Base-by-base conservation (phyloP, 2,329 filamentous ascomycete genomes). In the Dothidotthia symphoricarpi region DNA sequence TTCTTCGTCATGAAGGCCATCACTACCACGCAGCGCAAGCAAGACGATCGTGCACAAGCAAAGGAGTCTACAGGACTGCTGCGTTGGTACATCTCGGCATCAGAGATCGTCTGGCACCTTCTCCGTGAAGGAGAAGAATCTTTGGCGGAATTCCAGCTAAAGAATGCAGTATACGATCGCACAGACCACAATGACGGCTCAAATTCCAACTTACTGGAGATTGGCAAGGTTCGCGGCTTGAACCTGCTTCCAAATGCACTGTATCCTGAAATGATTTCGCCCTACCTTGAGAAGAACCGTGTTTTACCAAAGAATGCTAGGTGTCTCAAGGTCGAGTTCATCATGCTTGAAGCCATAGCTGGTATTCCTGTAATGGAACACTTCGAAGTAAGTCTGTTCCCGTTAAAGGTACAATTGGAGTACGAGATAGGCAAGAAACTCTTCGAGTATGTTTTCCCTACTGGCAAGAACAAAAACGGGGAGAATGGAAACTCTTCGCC, bases 1-100 rank as follows among this genome's bases (percentile, higher is more conserved):
- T 99, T 98, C 75, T 98, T 98, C 71, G 86, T 98, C 74, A 97
- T 98, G 93, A 97, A 98, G 59, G 94, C 93, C 26, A 98, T 98
- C 63, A 98, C 93, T 1, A 94, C 89, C 3, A 94, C 91, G 4
- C 93, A 98, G 67, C 78, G 89, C 43, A 93, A 90, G 62, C 83
- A 82, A 47, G 82, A 85, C 34, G 88, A 95, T 43, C 57, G 65
- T 16, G 68, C 69, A 25, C 66, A 72, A 36, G 75, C 81, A 33
- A 80, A 82, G 6, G 80, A 88, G 47, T 85, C 83, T 39, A 90
- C 81, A 43, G 89, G 89, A 5, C 73, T 96, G 27, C 68, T 98
- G 36, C 84, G 88, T 54, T 96, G 91, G 86, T 93, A 88, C 62
- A 88, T 98, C 42, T 86, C 87, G n/a, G 89, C 89, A 2, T 84